Base-by-base conservation (phyloP, 2,329 filamentous ascomycete genomes). In the Onygenales sp. region DNA sequence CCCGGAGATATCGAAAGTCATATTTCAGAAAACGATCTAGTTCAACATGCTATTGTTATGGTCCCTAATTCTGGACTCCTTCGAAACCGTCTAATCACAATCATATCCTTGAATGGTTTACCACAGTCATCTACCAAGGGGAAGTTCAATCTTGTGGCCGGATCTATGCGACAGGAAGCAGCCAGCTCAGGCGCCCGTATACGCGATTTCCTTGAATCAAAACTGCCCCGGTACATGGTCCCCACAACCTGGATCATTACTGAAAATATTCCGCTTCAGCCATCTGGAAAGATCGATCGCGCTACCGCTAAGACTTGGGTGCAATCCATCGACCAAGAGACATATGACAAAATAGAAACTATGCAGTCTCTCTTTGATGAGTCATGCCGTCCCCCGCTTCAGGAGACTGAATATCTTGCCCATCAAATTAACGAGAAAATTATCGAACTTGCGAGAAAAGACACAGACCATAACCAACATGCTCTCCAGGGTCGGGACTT, bases 1-100 rank as follows among this genome's bases (percentile, higher is more conserved):
- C 84, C 93, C 53, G 86, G 84, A 1, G 89, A 95, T 70, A 92
- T 95, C 67, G 87, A 92, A 63, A 81, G 88, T 60, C 85, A 80
- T 1, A 77, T 83, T 56, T 61, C 21, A 49, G 48, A 10, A 14
- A n/a, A 48, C 36, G 40, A 34, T 32, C 39, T 40, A 10, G 44
- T 13, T 21, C 14, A 42, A 13, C 31, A 56, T 51, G 48, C 54
- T 14, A 34, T 44, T 55, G 32, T 42, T 33, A 9, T 14, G n/a
- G 42, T 44, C 14, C n/a, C n/a, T 44, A 27, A 9, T 11, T 14
- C 21, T 44, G 42, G n/a, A 17, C 14, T 44, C 11, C 42, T 17
- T 43, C 42, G 9, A 34, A 32, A 13, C 34, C 48, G 21, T 11
- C 40, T 10, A 56, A 56, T n/a, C 54, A 53, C 9, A 53, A 33